Conservation (phyloP, 352 stramenopile species). For the Phytopythium mirpurense region DNA sequence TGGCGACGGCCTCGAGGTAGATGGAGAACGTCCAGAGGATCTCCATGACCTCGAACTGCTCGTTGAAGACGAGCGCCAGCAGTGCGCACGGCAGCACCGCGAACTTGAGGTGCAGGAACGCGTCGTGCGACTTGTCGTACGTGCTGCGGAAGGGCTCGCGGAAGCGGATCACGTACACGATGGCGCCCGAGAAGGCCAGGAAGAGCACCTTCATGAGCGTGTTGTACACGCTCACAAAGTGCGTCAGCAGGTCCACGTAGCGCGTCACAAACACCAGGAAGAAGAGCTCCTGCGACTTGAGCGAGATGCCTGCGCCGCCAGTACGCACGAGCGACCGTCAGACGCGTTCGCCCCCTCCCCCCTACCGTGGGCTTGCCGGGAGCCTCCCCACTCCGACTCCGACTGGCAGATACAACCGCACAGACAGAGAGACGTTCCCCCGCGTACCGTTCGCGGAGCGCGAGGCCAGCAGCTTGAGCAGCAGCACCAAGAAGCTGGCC, state of each 20-base stretch:
- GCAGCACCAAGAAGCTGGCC: conserved; percentile 97
- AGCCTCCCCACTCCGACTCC: too few relatives aligned
- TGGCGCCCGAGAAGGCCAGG: conserved; percentile 93
- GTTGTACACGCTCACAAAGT: conserved; percentile 97
- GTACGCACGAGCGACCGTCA: neutral
- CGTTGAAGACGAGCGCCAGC: conserved; percentile 95
- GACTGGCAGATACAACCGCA: too few relatives aligned
- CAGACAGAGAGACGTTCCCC: too few relatives aligned
- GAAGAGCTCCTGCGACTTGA: conserved; percentile 99
- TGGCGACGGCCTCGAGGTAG: conserved; percentile 97
- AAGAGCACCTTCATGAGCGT: conserved; percentile 99
- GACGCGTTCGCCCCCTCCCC: neutral
- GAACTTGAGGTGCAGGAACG: conserved; percentile 98
- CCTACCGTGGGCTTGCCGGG: too few relatives aligned
- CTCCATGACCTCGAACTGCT: conserved; percentile 88
- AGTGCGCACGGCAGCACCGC: conserved; percentile 93
- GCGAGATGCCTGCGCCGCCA: conserved; percentile 88
- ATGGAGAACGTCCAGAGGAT: conserved; percentile 99
- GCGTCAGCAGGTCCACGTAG: conserved; percentile 98
- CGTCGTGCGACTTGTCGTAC: conserved; percentile 99
- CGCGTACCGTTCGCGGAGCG: conserved; percentile 67
- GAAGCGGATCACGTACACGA: conserved; percentile 98
- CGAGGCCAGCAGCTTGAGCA: conserved; percentile 93
- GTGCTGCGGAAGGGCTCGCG: conserved; percentile 95
- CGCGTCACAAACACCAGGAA: conserved; percentile 97